Evolutionary conservation across 1,284 basidiomycete species (phyloP), one percentile per base, ranked within the genome.

Genomic region (Microbotryum intermedium): DNA sequence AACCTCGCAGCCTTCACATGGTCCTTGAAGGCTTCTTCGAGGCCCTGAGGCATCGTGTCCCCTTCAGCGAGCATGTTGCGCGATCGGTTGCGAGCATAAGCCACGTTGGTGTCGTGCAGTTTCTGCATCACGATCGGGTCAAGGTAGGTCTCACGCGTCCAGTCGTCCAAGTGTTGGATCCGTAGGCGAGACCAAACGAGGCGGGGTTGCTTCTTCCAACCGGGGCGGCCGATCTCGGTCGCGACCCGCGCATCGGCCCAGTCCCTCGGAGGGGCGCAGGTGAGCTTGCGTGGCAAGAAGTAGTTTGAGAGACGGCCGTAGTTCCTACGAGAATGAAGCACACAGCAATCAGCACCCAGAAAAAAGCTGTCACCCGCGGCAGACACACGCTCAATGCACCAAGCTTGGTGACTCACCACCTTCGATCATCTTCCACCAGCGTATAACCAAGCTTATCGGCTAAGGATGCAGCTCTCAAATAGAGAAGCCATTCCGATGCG

Each of bases 401-500:
- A 26, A 23, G 7, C 26, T 3, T 10, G 30, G 34, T 11, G 23
- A 23, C 58, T 48, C 7, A 59, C 58, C 61, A 63, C 21, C 52
- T 50, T 4, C 48, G 44, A 26, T 63, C 61, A 50, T 63, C 61
- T 20, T 59, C 54, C 26, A 63, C 26, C 30, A 63, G 53, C 6
- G 55, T 57, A 30, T 63, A 63, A 20, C 58, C 58, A 23, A 63
- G 52, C 28, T 54, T 29, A 10, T 57, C 46, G 1, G 61, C 61
- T n/a, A 58, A 52, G 1, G 61, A 47, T 1, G 55, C 58, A 0
- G 61, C 58, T 10, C 61, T 34, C 54, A 62, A 54, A 42, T 59
- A 63, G 48, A 63, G 61, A 45, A 63, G 57, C 51, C 54, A 63
- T 46, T 63, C 61, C 51, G 58, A 59, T 6, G 61, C 61, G 44